A percentile compares a stretch with the other conserved stretches of the same genome.
phyloP scores from a whole-genome alignment of 2,329 filamentous ascomycete species.

The Ascochyta viciae-villosae region DNA sequence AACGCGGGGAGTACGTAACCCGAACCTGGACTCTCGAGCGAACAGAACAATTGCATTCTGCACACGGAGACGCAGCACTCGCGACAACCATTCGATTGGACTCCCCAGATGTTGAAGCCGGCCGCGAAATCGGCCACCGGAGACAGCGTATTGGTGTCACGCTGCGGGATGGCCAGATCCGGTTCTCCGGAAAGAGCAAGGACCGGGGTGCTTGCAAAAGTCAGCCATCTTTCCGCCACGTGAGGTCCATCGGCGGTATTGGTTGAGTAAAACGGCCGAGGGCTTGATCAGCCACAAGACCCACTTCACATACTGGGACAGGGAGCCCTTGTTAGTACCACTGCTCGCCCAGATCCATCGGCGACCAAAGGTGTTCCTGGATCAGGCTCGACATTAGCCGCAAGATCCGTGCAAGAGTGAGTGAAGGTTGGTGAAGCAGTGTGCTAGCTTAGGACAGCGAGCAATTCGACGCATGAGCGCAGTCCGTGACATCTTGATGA shows the following conservation, averaged over 20 bases:
- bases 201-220: slow-evolving; percentile 21
- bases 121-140: slow-evolving; percentile 24
- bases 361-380: slow-evolving; percentile 34
- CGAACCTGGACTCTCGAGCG: background rate
- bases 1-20: slow-evolving; percentile 15
- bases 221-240: slow-evolving; percentile 35
- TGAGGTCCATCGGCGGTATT: slow-evolving; percentile 39
- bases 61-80: slow-evolving; percentile 14
- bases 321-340: slow-evolving; percentile 38
- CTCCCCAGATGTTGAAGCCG: slow-evolving; percentile 18
- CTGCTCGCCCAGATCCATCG: slow-evolving; percentile 30
- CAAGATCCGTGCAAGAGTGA: slow-evolving; percentile 21
- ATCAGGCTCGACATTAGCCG: slow-evolving; percentile 25
- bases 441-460: background rate
- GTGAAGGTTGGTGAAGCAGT: slow-evolving; percentile 2
- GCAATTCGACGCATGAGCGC: background rate
- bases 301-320: slow-evolving; percentile 26
- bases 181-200: slow-evolving; percentile 25
- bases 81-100: slow-evolving; percentile 15
- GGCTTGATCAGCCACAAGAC: slow-evolving; percentile 34
- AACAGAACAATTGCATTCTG: slow-evolving; percentile 11
- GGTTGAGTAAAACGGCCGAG: slow-evolving; percentile 29
- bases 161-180: slow-evolving; percentile 20
- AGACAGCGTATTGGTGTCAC: slow-evolving; percentile 10
- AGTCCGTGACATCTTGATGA: background rate